These are phyloP conservation scores for Wickerhamomyces canadensis DNA, from an alignment of 805 yeast genomes.

Conservation along the genomic window DNA sequence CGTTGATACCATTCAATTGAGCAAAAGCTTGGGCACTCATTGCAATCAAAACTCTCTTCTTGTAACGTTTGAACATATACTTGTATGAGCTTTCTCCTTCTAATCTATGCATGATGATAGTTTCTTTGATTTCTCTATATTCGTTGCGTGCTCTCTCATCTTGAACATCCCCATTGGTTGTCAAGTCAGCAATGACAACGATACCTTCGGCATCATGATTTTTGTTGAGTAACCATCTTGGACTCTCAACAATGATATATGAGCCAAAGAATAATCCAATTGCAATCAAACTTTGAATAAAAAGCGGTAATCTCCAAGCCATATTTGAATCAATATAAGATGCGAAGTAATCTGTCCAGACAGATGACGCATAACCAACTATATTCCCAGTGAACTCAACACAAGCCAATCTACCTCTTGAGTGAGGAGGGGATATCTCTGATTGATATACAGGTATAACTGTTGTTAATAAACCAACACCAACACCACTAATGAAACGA, in stretches of 20 bases:
- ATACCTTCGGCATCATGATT: constrained; percentile 80
- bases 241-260: constrained; percentile 76
- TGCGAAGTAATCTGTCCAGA: constrained; percentile 82
- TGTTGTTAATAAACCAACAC: constrained; percentile 79
- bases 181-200: constrained; percentile 77
- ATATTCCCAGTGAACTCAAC: constrained; percentile 87
- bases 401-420: constrained; percentile 80
- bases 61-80: constrained; percentile 73
- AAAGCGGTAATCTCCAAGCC: constrained; percentile 77
- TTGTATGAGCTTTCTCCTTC: constrained; percentile 76
- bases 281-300: constrained; percentile 74
- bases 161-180: constrained; percentile 71
- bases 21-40: constrained; percentile 92
- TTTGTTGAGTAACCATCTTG: constrained; percentile 83
- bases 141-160: constrained; percentile 65
- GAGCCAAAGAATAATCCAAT: constrained; percentile 65
- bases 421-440: constrained; percentile 83
- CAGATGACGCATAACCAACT: constrained; percentile 73
- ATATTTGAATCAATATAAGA: constrained; percentile 54
- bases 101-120: constrained; percentile 65
- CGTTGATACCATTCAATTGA: constrained; percentile 89
- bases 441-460: constrained; percentile 86
- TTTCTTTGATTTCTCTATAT: constrained; percentile 76
- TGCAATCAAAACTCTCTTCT: constrained; percentile 75
- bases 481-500: constrained; percentile 75